phyloP scores from a whole-genome alignment of 257 asterid species.

The Petrea volubilis region DNA sequence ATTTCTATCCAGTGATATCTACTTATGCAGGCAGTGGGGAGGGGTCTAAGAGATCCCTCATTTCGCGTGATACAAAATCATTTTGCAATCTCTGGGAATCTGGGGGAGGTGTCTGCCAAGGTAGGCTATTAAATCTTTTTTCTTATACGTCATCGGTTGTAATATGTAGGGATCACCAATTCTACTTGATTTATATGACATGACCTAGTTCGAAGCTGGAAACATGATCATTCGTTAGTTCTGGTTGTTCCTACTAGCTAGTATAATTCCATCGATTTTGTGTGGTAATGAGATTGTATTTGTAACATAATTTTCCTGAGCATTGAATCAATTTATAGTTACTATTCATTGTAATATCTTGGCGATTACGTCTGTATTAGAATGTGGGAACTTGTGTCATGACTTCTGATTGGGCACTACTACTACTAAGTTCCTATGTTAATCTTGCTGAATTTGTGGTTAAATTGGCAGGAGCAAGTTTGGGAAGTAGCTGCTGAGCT shows the following conservation, averaged over 20 bases:
- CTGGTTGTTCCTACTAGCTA: conserved; percentile 2
- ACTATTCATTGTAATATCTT: conserved; percentile 6
- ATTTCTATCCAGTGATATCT: conserved; percentile 6
- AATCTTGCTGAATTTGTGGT: conserved; percentile 27
- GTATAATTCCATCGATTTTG: neutral
- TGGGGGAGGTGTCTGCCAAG: conserved; percentile 97
- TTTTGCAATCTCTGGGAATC: conserved; percentile 80
- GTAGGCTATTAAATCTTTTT: conserved; percentile 31
- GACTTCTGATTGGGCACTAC: neutral
- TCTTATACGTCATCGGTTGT: neutral
- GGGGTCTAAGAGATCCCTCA: conserved; percentile 97
- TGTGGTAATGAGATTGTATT: neutral
- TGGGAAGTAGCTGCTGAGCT: conserved; percentile 99
- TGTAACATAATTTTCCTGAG: conserved; percentile 14
- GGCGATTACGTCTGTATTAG: neutral
- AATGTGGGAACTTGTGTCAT: neutral
- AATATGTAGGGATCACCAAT: neutral
- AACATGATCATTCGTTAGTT: neutral
- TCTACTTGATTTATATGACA: conserved; percentile 2
- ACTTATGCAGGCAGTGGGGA: conserved; percentile 83
- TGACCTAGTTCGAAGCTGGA: neutral
- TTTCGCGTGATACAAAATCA: conserved; percentile 94
- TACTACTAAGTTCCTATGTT: conserved; percentile 1
- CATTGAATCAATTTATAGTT: neutral
- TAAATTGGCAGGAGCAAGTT: conserved; percentile 81